These are phyloP conservation scores for Lepidium didymum DNA, from an alignment of 345 rosid genomes.

Conservation along the genomic window DNA sequence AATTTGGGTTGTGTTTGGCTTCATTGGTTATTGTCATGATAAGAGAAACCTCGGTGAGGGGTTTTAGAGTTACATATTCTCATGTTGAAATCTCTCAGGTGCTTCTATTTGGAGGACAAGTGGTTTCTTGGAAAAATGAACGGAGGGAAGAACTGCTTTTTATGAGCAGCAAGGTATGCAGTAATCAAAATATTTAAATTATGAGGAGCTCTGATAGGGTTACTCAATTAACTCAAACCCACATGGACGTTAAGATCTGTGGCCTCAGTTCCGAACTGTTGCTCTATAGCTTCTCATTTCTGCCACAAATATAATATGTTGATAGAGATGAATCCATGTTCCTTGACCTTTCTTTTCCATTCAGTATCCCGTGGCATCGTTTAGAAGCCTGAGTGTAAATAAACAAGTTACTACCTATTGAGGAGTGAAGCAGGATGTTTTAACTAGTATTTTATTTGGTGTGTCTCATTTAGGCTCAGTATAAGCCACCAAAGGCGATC, in stretches of 20 bases:
- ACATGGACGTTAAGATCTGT: background rate
- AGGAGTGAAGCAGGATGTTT: background rate
- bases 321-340: background rate
- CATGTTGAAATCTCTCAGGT: conserved; percentile 50
- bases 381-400: background rate
- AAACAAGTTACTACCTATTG: background rate
- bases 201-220: background rate
- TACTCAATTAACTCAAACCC: background rate
- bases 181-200: background rate
- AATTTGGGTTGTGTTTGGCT: background rate
- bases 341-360: background rate
- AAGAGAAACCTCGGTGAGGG: background rate
- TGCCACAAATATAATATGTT: background rate
- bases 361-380: background rate
- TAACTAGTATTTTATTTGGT: background rate
- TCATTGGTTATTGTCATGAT: background rate
- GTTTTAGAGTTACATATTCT: background rate
- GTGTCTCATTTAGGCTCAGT: conserved; percentile 44
- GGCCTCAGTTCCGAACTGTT: background rate
- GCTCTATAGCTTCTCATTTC: background rate
- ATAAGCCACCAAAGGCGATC: conserved; percentile 66
- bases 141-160: conserved; percentile 77
- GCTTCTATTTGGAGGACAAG: conserved; percentile 80
- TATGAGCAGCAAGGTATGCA: conserved; percentile 73
- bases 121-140: conserved; percentile 92